Percentiles rank a stretch among this genome's conserved stretches.
These are phyloP conservation scores for Anthracocystis panici-leucophaei DNA, from an alignment of 1,284 basidiomycete genomes.

Conservation along the genomic window DNA sequence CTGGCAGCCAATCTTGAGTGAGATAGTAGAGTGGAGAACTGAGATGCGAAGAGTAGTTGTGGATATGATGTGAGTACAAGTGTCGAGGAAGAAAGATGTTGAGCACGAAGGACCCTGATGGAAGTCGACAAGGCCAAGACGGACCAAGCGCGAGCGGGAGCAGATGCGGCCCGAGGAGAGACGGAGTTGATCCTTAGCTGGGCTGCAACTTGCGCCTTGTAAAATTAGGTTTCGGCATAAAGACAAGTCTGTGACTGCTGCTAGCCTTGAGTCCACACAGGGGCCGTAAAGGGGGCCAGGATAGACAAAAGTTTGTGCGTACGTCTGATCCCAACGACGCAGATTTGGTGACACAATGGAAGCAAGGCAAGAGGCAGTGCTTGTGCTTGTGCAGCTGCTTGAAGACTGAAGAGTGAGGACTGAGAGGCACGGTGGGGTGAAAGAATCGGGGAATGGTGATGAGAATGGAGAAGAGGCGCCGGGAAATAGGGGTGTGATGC, in stretches of 20 bases:
- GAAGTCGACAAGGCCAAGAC: constrained; percentile 1
- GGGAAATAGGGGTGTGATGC: constrained; percentile 36
- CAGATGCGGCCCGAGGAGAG: constrained; percentile 8
- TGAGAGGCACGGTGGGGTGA: background rate
- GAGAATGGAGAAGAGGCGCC: background rate
- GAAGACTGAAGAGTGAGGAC: background rate
- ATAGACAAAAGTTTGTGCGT: background rate
- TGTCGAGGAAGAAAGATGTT: constrained; percentile 4
- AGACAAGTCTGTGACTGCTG: background rate
- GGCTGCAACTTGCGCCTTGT: constrained; percentile 5
- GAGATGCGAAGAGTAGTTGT: background rate
- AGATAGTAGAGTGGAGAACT: background rate
- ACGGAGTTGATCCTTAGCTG: constrained; percentile 15
- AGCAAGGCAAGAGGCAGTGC: background rate
- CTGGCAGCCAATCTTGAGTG: background rate
- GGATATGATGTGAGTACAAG: constrained; percentile 3
- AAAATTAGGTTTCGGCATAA: background rate
- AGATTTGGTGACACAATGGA: background rate
- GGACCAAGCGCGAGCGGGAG: constrained; percentile 6
- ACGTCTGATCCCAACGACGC: background rate
- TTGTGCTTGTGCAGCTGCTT: background rate
- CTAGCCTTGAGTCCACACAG: background rate
- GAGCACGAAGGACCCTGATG: constrained; percentile 6
- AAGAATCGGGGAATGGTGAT: background rate
- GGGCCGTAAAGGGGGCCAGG: background rate